A percentile compares a stretch with the other conserved stretches of the same genome.
Evolutionary conservation across 805 yeast genomes (phyloP).

Genomic region (Cephaloascus fragrans): DNA sequence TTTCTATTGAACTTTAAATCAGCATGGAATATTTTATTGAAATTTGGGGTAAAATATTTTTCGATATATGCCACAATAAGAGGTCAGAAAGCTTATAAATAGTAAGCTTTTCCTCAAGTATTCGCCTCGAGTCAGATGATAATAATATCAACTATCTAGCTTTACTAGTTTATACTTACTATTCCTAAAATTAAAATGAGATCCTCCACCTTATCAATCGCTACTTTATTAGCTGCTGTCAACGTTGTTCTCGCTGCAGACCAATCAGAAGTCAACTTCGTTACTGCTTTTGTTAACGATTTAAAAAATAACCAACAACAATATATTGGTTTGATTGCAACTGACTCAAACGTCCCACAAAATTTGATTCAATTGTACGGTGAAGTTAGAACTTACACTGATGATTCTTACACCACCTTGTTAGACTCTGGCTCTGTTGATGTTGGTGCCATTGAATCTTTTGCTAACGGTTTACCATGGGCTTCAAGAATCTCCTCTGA

Average conservation of each 20-base stretch:
- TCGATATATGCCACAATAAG: no score
- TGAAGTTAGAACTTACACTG: constrained; percentile 27
- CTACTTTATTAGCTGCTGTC: constrained; percentile 8
- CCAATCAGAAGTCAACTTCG: constrained; percentile 11
- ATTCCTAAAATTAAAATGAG: constrained; percentile 4
- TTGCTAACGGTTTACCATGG: constrained; percentile 1
- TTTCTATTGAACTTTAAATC: no score
- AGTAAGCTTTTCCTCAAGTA: no score
- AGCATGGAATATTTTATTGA: no score
- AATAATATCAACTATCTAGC: no score
- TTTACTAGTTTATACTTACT: no score
- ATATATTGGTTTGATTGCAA: constrained; percentile 20
- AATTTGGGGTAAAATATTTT: no score
- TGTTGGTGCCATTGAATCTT: constrained; percentile 1
- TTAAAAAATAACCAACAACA: constrained; percentile 17
- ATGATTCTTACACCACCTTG: constrained; percentile 34
- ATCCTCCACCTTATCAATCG: constrained; percentile 1
- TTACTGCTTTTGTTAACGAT: constrained; percentile 28
- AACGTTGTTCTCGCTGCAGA: constrained; percentile 7
- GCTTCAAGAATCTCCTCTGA: constrained; percentile 6
- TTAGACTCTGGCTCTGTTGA: constrained; percentile 10
- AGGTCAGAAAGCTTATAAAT: no score
- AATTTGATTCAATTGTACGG: constrained; percentile 20
- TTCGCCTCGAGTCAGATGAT: no score
- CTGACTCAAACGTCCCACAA: constrained; percentile 15